Conservation (phyloP, 768 basidiomycete genomes). For the Mrakia gelida region DNA sequence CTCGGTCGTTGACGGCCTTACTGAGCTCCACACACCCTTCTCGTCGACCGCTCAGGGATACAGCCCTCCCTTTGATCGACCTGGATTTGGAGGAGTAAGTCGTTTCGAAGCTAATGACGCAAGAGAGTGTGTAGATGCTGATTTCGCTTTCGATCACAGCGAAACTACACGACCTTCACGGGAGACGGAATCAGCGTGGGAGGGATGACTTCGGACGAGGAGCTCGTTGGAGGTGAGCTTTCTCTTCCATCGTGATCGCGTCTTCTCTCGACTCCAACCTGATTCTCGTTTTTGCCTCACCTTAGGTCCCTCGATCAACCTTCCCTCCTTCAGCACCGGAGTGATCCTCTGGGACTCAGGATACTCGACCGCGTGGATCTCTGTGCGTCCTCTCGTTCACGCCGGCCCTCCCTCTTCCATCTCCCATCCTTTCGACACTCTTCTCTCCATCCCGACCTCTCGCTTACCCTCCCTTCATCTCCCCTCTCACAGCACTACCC, state of each 20-base stretch:
- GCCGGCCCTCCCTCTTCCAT: too few species aligned
- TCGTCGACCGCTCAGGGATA: not conserved
- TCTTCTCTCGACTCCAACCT: not conserved
- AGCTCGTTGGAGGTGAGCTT: not conserved
- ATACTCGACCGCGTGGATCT: not conserved
- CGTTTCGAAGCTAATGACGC: too few species aligned
- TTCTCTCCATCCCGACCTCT: too few species aligned
- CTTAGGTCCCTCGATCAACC: not conserved
- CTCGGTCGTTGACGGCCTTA: not conserved
- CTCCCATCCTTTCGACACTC: too few species aligned
- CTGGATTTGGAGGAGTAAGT: not conserved
- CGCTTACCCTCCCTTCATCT: too few species aligned
- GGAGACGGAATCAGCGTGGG: not conserved
- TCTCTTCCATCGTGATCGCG: too few species aligned
- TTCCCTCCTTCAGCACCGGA: not conserved
- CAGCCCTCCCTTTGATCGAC: not conserved
- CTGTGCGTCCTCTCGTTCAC: too few species aligned
- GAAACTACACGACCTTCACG: not conserved
- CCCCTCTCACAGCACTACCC: not conserved
- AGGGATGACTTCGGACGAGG: not conserved
- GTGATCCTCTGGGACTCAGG: not conserved
- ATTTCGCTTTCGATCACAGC: too few species aligned
- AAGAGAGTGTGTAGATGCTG: too few species aligned
- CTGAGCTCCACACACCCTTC: not conserved
- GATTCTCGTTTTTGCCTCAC: not conserved